These are phyloP conservation scores for Phialophora expanda DNA, from an alignment of 2,329 filamentous ascomycete genomes.

Conservation along the genomic window DNA sequence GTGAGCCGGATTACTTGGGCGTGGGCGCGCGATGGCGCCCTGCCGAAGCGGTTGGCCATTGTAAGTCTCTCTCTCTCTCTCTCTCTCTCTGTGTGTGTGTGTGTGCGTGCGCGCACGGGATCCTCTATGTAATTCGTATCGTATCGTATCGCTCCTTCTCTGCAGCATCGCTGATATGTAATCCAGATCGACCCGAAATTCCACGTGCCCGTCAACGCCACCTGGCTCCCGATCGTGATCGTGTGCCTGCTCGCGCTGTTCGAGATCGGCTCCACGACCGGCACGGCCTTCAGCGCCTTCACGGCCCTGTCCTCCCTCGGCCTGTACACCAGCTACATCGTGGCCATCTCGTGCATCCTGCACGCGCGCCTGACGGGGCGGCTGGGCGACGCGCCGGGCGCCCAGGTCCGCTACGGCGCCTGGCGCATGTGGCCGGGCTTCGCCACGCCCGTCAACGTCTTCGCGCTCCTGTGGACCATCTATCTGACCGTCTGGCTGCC, in stretches of 20 bases:
- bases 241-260: constrained; percentile 48
- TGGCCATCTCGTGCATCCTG: constrained; percentile 44
- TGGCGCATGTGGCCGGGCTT: constrained; percentile 43
- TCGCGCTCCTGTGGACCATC: constrained; percentile 45
- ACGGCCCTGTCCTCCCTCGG: constrained; percentile 48
- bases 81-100: not conserved
- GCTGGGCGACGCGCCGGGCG: constrained; percentile 36
- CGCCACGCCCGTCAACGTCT: constrained; percentile 45
- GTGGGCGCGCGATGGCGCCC: constrained; percentile 56
- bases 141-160: too few species aligned
- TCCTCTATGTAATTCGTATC: not conserved
- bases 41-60: constrained; percentile 49
- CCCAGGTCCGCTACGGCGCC: constrained; percentile 39
- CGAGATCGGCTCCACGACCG: constrained; percentile 48
- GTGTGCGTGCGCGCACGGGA: not conserved
- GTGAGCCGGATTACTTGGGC: constrained; percentile 57
- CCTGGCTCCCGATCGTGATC: constrained; percentile 46
- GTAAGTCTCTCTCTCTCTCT: constrained; percentile 14
- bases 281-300: constrained; percentile 48
- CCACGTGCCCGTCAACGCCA: constrained; percentile 48
- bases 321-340: constrained; percentile 50
- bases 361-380: constrained; percentile 41
- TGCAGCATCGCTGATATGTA: not conserved
- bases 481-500: constrained; percentile 44
- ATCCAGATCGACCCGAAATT: constrained; percentile 43